Conservation (phyloP, 257 asterid genomes). For the Verbascum thapsus region DNA sequence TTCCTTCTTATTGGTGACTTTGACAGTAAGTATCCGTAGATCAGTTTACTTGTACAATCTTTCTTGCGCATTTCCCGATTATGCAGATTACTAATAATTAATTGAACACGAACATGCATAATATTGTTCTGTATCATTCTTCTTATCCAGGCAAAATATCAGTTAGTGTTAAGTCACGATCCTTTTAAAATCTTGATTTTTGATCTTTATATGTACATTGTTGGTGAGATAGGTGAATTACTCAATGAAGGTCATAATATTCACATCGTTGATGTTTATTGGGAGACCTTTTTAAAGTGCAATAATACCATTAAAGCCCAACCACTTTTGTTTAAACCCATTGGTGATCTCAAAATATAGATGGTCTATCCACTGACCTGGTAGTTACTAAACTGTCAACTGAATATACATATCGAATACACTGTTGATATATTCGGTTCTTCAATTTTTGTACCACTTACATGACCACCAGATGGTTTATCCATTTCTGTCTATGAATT, state of each 20-base stretch:
- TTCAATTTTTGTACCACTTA: neutral
- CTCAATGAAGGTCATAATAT: neutral
- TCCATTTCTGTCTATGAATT: neutral
- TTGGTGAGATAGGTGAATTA: neutral
- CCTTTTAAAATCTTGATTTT: neutral
- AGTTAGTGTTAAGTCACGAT: neutral
- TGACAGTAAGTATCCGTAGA: slow-evolving; percentile 53
- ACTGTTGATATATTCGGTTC: neutral
- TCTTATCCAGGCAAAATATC: slow-evolving; percentile 1
- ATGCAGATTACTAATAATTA: neutral
- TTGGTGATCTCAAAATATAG: slow-evolving; percentile 12
- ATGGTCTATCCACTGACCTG: neutral
- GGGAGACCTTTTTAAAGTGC: neutral
- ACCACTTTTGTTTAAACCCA: slow-evolving; percentile 4
- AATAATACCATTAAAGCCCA: neutral
- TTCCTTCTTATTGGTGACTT: slow-evolving; percentile 88
- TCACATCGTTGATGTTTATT: neutral
- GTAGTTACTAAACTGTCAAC: neutral
- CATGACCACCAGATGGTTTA: neutral
- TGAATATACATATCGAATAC: neutral
- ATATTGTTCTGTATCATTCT: neutral
- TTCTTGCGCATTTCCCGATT: slow-evolving; percentile 17
- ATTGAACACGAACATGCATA: slow-evolving; percentile 10
- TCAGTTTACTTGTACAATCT: slow-evolving; percentile 18
- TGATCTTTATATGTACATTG: neutral